Conservation (phyloP, 176 grass and related monocot genomes). For the Triticum turgidum region DNA sequence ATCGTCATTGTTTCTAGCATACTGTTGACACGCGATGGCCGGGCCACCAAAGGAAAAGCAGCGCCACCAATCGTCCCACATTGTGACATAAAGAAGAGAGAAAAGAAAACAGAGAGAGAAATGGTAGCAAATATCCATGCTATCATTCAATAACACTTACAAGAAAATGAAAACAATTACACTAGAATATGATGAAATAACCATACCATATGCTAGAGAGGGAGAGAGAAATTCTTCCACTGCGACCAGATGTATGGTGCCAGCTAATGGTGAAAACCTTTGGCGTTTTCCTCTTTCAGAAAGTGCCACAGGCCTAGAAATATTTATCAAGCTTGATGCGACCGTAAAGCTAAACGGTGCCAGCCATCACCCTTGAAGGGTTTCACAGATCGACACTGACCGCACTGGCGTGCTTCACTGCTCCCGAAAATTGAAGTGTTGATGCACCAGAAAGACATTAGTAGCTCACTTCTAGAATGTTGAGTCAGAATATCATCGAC, state of each 20-base stretch:
- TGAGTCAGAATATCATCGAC: not conserved
- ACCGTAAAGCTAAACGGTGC: not conserved
- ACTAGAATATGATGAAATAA: not conserved
- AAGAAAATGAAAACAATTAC: no score
- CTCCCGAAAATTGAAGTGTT: not conserved
- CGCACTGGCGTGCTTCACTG: not conserved
- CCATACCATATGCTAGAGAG: not conserved
- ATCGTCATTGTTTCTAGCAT: no score
- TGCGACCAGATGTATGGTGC: not conserved
- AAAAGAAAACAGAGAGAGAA: no score
- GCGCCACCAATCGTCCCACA: no score
- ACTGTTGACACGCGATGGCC: no score
- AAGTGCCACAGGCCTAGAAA: not conserved
- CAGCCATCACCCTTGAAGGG: not conserved
- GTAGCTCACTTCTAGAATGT: no score
- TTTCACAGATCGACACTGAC: not conserved
- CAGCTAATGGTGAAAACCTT: not conserved
- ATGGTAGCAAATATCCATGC: no score
- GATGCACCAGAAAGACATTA: no score
- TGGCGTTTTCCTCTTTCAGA: not conserved
- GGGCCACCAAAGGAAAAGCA: no score
- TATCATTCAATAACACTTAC: no score
- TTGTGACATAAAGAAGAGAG: no score
- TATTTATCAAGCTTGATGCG: not conserved
- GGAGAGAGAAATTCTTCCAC: no score